Conservation (phyloP, 108 stramenopile species). For the Aurantiochytrium sp. region DNA sequence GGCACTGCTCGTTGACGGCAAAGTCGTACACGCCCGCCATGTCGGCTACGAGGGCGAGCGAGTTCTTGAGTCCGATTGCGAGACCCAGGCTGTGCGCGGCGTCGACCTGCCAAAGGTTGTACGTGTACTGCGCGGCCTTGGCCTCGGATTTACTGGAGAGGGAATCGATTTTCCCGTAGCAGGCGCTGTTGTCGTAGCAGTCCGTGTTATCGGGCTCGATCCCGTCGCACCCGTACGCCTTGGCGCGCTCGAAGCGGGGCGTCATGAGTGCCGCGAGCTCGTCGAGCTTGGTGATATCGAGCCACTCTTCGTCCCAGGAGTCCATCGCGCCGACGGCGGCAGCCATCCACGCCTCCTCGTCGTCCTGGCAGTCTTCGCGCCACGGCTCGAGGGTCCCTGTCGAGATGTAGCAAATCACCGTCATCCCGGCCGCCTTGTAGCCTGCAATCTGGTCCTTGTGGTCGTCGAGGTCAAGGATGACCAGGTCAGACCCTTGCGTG, state of each 20-base stretch:
- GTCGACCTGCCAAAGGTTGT: slow-evolving; percentile 24
- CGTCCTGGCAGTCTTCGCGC: neutral
- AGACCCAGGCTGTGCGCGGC: slow-evolving; percentile 36
- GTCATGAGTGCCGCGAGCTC: slow-evolving; percentile 31
- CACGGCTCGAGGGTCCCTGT: neutral
- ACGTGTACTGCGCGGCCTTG: neutral
- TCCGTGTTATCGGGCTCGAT: slow-evolving; percentile 44
- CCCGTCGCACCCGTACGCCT: slow-evolving; percentile 41
- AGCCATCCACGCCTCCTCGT: neutral
- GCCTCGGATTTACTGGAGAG: neutral
- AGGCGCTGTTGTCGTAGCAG: slow-evolving; percentile 32
- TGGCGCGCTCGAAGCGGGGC: slow-evolving; percentile 34
- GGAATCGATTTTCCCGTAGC: neutral
- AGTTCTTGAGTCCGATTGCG: slow-evolving; percentile 43
- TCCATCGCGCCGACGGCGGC: neutral
- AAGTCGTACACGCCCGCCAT: slow-evolving; percentile 40
- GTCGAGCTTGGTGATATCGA: slow-evolving; percentile 33
- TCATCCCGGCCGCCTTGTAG: neutral
- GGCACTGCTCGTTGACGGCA: slow-evolving; percentile 51
- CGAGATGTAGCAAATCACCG: slow-evolving; percentile 1
- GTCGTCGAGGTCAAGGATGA: neutral
- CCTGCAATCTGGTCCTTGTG: neutral
- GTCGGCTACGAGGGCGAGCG: neutral
- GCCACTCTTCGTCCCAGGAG: slow-evolving; percentile 37
- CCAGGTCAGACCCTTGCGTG: neutral